Evolutionary conservation across 306 rosid genomes (phyloP).

Genomic region (Medicago truncatula): DNA sequence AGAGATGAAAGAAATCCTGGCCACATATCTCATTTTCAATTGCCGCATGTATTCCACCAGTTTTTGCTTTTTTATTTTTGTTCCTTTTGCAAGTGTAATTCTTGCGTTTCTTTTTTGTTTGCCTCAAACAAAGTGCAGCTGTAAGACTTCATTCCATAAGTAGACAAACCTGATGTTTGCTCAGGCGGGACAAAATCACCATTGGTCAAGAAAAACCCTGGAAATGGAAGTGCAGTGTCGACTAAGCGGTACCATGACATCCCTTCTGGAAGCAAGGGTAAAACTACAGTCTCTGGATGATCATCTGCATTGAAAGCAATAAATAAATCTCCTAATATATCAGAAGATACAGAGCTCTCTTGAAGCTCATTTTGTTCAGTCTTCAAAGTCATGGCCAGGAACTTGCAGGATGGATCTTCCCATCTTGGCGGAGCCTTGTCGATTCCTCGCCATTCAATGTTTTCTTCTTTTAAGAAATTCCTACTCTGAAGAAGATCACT

Average conservation of each 20-base stretch:
- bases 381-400: slow-evolving; percentile 78
- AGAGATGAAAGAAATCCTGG: too few species aligned
- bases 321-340: slow-evolving; percentile 61
- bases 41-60: too few species aligned
- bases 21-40: too few species aligned
- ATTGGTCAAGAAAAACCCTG: slow-evolving; percentile 66
- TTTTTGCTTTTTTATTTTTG: too few species aligned
- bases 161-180: slow-evolving; percentile 43
- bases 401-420: slow-evolving; percentile 78
- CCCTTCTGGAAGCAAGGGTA: slow-evolving; percentile 64
- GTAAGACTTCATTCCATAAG: slow-evolving; percentile 65
- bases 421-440: slow-evolving; percentile 70
- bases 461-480: slow-evolving; percentile 73
- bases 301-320: slow-evolving; percentile 75
- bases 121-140: slow-evolving; percentile 85
- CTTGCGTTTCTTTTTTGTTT: slow-evolving; percentile 3
- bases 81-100: too few species aligned
- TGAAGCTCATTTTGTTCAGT: slow-evolving; percentile 47
- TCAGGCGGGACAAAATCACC: slow-evolving; percentile 55
- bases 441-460: slow-evolving; percentile 74
- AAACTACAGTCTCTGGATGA: slow-evolving; percentile 57
- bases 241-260: slow-evolving; percentile 70
- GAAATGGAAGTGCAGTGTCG: slow-evolving; percentile 87
- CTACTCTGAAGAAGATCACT: slow-evolving; percentile 69
- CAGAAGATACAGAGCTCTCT: slow-evolving; percentile 41